Evolutionary conservation across 202 grass and related monocot genomes (phyloP).

Genomic region (Eragrostis tef): DNA sequence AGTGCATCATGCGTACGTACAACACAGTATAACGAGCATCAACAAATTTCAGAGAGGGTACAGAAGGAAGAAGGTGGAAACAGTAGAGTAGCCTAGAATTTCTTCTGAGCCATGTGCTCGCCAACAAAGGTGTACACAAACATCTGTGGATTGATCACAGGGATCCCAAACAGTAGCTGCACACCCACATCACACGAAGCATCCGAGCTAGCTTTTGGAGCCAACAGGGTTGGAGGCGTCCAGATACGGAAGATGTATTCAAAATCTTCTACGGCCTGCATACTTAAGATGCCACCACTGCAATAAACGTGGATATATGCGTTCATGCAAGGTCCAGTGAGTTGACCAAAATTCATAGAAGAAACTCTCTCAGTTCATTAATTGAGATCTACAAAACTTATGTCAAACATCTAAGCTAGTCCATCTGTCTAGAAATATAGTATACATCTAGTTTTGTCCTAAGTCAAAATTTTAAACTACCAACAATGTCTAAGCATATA

Average conservation of each 20-base stretch:
- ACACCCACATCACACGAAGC: not conserved
- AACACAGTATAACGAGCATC: no score
- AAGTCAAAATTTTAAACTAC: no score
- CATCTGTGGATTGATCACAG: not conserved
- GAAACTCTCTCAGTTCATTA: no score
- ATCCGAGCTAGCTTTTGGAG: not conserved
- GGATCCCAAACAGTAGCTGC: not conserved
- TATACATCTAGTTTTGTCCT: no score
- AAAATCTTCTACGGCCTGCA: not conserved
- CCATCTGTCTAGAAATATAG: no score
- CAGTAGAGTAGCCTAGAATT: not conserved
- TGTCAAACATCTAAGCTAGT: no score
- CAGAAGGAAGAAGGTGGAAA: conserved; percentile 16
- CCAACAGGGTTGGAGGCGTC: conserved; percentile 17
- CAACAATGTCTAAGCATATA: no score
- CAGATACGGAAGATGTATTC: conserved; percentile 29
- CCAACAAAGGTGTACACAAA: not conserved
- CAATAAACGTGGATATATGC: not conserved
- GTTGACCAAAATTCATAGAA: no score
- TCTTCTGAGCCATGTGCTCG: conserved; percentile 31
- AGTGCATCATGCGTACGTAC: no score
- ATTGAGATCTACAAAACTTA: no score
- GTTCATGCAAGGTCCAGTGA: no score
- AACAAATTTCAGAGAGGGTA: conserved; percentile 2
- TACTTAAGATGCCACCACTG: not conserved